Evolutionary conservation across 2,329 filamentous ascomycete genomes (phyloP).

Genomic region (Colletotrichum sp.): DNA sequence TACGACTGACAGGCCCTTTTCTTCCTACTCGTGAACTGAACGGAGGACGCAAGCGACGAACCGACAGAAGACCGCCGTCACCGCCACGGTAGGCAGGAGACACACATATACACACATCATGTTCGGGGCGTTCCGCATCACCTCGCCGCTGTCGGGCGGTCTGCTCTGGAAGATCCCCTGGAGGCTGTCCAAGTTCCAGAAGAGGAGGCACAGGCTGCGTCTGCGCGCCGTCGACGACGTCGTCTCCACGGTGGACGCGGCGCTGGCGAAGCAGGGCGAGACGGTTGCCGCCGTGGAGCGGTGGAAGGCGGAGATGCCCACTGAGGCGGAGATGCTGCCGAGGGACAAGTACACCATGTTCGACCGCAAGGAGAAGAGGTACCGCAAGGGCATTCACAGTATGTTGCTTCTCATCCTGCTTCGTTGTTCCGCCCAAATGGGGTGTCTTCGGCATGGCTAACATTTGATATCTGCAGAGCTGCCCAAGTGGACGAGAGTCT

Average conservation of each 20-base stretch:
- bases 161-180: conserved; percentile 97
- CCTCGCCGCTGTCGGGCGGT: conserved; percentile 77
- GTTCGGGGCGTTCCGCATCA: conserved; percentile 85
- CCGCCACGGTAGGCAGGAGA: not conserved
- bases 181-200: conserved; percentile 91
- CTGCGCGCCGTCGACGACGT: conserved; percentile 86
- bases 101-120: conserved; percentile 52
- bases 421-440: not conserved
- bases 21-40: too few relatives aligned
- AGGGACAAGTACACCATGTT: conserved; percentile 99
- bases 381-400: conserved; percentile 98
- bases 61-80: not conserved
- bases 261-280: conserved; percentile 75
- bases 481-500: conserved; percentile 94
- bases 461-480: conserved; percentile 59
- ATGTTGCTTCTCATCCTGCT: conserved; percentile 45
- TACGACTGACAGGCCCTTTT: not conserved
- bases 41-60: too few relatives aligned
- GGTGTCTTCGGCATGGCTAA: conserved; percentile 6
- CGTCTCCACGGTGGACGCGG: conserved; percentile 81
- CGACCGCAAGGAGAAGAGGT: conserved; percentile 93
- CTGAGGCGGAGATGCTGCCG: conserved; percentile 92
- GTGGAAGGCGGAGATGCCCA: conserved; percentile 97
- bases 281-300: conserved; percentile 79
- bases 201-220: conserved; percentile 83